Percentiles rank a stretch among this genome's conserved stretches.
These are phyloP conservation scores for Durotheca rogersii DNA, from an alignment of 495 filamentous ascomycete genomes.

Conservation along the genomic window DNA sequence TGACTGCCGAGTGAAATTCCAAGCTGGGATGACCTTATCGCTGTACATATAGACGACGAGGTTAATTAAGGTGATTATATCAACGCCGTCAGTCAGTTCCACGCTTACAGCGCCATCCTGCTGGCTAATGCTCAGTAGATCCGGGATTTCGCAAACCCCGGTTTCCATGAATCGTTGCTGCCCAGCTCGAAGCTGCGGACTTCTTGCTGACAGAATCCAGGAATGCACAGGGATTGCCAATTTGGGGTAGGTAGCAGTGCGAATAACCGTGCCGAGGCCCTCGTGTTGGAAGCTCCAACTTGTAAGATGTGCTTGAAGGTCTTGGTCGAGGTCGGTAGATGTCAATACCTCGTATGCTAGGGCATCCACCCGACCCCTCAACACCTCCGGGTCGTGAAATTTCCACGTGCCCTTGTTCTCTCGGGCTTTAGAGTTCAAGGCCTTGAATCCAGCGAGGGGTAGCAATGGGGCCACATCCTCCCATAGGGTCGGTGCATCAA, in stretches of 20 bases:
- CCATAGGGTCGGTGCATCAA: slow-evolving; percentile 68
- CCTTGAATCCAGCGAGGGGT: slow-evolving; percentile 54
- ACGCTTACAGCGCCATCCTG: slow-evolving; percentile 53
- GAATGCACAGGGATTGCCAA: slow-evolving; percentile 77
- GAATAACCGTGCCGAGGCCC: slow-evolving; percentile 47
- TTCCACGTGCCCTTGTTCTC: slow-evolving; percentile 36
- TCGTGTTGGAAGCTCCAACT: slow-evolving; percentile 38
- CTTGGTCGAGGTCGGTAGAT: slow-evolving; percentile 58
- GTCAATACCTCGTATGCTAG: slow-evolving; percentile 51
- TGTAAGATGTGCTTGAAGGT: slow-evolving; percentile 48
- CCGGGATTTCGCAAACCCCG: slow-evolving; percentile 42
- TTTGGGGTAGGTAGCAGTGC: slow-evolving; percentile 61
- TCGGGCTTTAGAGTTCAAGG: slow-evolving; percentile 31
- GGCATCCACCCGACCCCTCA: slow-evolving; percentile 36
- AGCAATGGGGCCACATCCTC: slow-evolving; percentile 69
- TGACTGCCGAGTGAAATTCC: slow-evolving; percentile 68
- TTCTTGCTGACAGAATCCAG: slow-evolving; percentile 74
- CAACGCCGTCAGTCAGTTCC: slow-evolving; percentile 60
- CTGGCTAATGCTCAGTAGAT: slow-evolving; percentile 61
- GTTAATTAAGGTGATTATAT: slow-evolving; percentile 75
- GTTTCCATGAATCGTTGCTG: slow-evolving; percentile 53
- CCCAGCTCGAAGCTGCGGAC: slow-evolving; percentile 62
- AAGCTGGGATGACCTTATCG: slow-evolving; percentile 78
- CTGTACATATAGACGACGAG: slow-evolving; percentile 78
- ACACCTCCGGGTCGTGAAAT: slow-evolving; percentile 38